These are phyloP conservation scores for Agastache rugosa DNA, from an alignment of 257 asterid species.

Conservation along the genomic window DNA sequence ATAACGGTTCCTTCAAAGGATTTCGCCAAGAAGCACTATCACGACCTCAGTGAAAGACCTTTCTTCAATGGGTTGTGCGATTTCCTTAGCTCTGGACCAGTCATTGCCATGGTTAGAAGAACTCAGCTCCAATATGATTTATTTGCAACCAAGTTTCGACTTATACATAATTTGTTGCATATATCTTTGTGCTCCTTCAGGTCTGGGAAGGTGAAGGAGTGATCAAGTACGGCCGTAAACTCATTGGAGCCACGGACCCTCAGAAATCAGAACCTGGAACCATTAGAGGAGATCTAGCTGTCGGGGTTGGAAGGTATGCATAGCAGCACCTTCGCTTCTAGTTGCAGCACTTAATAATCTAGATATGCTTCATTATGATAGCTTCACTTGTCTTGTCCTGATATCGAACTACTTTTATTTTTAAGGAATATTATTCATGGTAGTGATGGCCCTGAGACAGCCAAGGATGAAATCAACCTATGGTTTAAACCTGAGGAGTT, in stretches of 20 bases:
- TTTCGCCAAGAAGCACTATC: conserved; percentile 89
- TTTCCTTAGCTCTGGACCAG: conserved; percentile 99
- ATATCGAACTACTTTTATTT: conserved; percentile 12
- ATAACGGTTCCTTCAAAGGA: conserved; percentile 84
- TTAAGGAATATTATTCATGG: conserved; percentile 94
- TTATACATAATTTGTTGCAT: neutral
- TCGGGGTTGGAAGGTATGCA: conserved; percentile 88
- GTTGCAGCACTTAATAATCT: neutral
- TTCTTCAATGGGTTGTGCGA: conserved; percentile 93
- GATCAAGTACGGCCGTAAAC: conserved; percentile 91
- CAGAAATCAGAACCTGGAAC: conserved; percentile 99
- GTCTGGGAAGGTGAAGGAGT: conserved; percentile 99
- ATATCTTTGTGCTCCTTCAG: conserved; percentile 44
- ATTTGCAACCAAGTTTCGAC: neutral
- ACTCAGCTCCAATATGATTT: conserved; percentile 19
- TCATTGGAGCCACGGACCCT: conserved; percentile 98
- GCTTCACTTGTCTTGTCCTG: conserved; percentile 11
- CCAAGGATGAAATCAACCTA: conserved; percentile 93
- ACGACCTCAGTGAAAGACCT: conserved; percentile 93
- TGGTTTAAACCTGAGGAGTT: conserved; percentile 97
- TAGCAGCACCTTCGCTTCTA: neutral
- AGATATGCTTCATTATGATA: too few relatives aligned
- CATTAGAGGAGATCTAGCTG: conserved; percentile 97
- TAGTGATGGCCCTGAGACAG: conserved; percentile 98
- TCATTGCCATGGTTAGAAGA: conserved; percentile 86